Conservation (phyloP, 768 basidiomycete species). For the Suillus paluster region DNA sequence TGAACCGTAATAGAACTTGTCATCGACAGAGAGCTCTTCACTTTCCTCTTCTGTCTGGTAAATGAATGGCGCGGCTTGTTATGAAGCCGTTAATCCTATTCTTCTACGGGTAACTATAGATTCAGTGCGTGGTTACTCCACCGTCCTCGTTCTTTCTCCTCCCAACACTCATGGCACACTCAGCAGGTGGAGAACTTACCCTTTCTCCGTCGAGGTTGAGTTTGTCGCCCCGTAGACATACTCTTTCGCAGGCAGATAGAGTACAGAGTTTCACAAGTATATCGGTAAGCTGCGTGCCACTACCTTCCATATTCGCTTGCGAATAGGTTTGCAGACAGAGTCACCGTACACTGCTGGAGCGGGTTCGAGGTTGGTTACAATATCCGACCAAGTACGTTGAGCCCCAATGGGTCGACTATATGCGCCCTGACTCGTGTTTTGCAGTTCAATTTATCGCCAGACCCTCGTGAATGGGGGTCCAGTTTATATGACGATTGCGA, state of each 20-base stretch:
- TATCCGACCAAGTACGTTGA: conserved; percentile 49
- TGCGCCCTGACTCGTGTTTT: not conserved
- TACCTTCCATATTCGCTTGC: not conserved
- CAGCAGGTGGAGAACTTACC: conserved; percentile 6
- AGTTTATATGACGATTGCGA: conserved; percentile 55
- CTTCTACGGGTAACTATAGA: not conserved
- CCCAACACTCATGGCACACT: conserved; percentile 21
- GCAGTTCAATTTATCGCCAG: conserved; percentile 67
- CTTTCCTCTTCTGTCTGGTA: not conserved
- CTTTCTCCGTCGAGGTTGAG: conserved; percentile 15
- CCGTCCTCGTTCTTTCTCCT: not conserved
- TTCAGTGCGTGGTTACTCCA: not conserved
- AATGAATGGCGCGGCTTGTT: too few species aligned
- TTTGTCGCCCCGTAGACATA: conserved; percentile 15
- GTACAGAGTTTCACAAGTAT: conserved; percentile 29
- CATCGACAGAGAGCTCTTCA: not conserved
- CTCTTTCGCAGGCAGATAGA: conserved; percentile 25
- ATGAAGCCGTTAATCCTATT: not conserved
- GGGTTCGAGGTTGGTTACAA: conserved; percentile 38
- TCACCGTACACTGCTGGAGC: conserved; percentile 47
- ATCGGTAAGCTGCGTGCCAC: conserved; percentile 19
- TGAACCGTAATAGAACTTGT: not conserved
- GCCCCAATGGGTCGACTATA: not conserved
- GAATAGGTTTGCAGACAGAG: conserved; percentile 23
- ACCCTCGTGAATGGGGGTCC: conserved; percentile 70